Evolutionary conservation across 2,329 filamentous ascomycete genomes (phyloP), one percentile per base, ranked within the genome.

Genomic region (Cladosporium sp.): DNA sequence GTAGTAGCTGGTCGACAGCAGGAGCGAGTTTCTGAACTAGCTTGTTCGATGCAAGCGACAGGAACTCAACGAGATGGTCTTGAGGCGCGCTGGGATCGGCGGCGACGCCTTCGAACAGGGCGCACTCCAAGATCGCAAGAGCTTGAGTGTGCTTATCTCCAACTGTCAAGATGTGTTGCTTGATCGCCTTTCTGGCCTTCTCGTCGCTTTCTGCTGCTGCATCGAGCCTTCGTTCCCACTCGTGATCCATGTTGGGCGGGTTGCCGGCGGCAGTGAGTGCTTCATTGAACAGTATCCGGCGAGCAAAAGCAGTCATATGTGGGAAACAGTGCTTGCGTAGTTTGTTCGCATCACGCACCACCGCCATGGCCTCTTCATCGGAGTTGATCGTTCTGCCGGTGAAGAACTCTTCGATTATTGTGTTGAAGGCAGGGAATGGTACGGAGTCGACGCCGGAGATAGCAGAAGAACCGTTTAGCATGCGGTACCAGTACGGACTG

Each of bases 141-240:
- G 80, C 71, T 52, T 74, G 72, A 69, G 78, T 77, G 31, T 75
- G 67, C 37, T 75, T 71, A 23, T 72, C 67, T 23, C 73, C 68
- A 7, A 77, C 52, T 23, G 70, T 50, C 64, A 78, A 72, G 66
- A 90, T 73, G 68, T 89, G 87, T 0, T 74, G 72, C 64, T 83
- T 85, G 64, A 93, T 83, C 6, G 83, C 83, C 29, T 83, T 77
- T 49, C 91, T 85, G 12, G 87, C 87, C 55, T 83, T 80, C 66
- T 89, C 83, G 72, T 94, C 90, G 5, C 89, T 91, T 49, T 88
- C 85, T 33, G 95, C 82, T 7, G 90, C 83, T 1, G 88, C 86
- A 70, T 93, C 90, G 2, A 98, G 82, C 70, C 90, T 89, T 55
- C 89, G 84, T 74, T 93, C 90, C 95, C 95, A 98, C 68, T 94